Evolutionary conservation across 148 eudicot species (phyloP).

Genomic region (Spergularia marina): DNA sequence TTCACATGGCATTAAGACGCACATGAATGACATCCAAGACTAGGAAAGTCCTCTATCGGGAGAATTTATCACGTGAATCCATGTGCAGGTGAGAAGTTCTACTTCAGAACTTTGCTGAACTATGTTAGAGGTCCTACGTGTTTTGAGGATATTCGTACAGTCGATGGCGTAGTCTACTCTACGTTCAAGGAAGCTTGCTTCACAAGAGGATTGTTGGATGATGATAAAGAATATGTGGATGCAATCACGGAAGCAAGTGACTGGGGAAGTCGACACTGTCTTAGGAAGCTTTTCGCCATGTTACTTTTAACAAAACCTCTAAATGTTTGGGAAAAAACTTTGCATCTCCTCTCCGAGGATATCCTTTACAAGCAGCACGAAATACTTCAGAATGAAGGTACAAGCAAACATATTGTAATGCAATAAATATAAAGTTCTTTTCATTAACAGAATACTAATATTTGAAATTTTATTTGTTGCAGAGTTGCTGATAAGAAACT

Average conservation of each 20-base stretch:
- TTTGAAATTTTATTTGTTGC: no score
- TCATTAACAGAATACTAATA: no score
- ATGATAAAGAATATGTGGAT: background rate
- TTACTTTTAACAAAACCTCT: background rate
- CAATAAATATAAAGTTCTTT: no score
- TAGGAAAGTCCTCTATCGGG: background rate
- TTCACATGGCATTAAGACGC: background rate
- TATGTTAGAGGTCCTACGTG: background rate
- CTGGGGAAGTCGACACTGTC: background rate
- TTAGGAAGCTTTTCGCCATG: background rate
- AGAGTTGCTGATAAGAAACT: no score
- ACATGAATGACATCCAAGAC: background rate
- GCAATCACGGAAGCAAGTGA: background rate
- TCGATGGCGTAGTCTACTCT: background rate
- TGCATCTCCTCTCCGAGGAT: conserved; percentile 1
- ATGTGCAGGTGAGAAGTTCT: background rate
- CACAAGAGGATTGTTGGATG: background rate
- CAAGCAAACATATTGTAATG: no score
- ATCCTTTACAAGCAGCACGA: background rate
- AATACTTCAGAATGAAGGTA: background rate
- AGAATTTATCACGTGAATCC: background rate
- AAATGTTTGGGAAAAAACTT: background rate
- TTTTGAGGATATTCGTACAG: background rate
- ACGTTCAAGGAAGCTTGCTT: background rate
- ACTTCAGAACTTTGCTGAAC: background rate